Evolutionary conservation across 2,329 filamentous ascomycete species (phyloP).

Genomic region (Trichoderma polysporum): DNA sequence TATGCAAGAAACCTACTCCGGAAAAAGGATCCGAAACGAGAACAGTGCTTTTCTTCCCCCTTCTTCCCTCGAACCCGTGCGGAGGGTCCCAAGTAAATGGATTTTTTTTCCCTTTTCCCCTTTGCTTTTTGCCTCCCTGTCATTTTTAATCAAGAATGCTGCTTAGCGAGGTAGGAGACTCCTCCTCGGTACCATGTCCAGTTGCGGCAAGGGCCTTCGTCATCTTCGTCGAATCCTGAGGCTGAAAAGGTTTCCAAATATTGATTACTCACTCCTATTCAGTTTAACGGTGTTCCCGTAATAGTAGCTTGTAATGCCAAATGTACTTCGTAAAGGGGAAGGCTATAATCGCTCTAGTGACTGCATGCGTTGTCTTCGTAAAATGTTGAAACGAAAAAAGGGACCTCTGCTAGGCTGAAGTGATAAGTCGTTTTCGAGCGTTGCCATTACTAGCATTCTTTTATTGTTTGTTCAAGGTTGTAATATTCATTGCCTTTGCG

Average conservation of each 20-base stretch:
- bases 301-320: background rate
- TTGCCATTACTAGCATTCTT: background rate
- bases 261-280: background rate
- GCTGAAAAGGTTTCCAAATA: background rate
- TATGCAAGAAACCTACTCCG: slow-evolving; percentile 12
- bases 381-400: too few species aligned
- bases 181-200: background rate
- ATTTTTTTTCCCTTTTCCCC: background rate
- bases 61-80: background rate
- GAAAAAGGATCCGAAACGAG: slow-evolving; percentile 8
- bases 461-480: background rate
- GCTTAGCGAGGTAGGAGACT: background rate
- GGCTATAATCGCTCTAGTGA: background rate
- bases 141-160: too few species aligned
- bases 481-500: background rate
- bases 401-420: background rate
- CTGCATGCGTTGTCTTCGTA: background rate
- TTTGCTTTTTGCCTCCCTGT: background rate
- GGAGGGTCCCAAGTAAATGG: background rate
- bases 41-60: background rate
- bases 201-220: background rate
- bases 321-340: background rate
- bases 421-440: background rate
- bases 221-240: background rate
- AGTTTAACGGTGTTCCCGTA: background rate